phyloP scores from a whole-genome alignment of 768 basidiomycete species.

The Rhizopogon roseolus region DNA sequence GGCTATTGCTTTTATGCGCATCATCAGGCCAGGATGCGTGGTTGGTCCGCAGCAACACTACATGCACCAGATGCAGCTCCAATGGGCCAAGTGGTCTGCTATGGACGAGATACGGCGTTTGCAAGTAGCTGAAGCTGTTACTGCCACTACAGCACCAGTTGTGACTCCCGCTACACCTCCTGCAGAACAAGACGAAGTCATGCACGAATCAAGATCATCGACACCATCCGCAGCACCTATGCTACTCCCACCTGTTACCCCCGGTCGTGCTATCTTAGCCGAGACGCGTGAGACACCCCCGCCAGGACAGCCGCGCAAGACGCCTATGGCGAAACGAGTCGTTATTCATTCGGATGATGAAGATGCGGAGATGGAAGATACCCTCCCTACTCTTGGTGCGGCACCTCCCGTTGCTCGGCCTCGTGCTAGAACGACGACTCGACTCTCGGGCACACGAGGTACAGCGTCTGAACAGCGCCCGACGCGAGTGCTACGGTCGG shows the following conservation, averaged over 20 bases:
- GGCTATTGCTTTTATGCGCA: slow-evolving; percentile 97
- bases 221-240: slow-evolving; percentile 19
- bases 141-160: slow-evolving; percentile 37
- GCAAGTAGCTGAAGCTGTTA: slow-evolving; percentile 37
- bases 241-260: slow-evolving; percentile 71
- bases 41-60: slow-evolving; percentile 94
- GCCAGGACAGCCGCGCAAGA: slow-evolving; percentile 85
- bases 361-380: slow-evolving; percentile 51
- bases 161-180: slow-evolving; percentile 79
- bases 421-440: slow-evolving; percentile 32
- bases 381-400: slow-evolving; percentile 56
- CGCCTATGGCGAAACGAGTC: slow-evolving; percentile 70
- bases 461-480: slow-evolving; percentile 71
- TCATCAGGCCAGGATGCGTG: slow-evolving; percentile 90
- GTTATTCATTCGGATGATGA: slow-evolving; percentile 69
- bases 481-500: slow-evolving; percentile 68
- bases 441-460: slow-evolving; percentile 39
- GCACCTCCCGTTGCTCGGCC: slow-evolving; percentile 36
- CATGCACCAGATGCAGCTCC: slow-evolving; percentile 90
- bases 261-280: slow-evolving; percentile 64
- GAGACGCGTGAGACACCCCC: slow-evolving; percentile 71
- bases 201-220: slow-evolving; percentile 40
- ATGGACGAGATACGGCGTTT: slow-evolving; percentile 63
- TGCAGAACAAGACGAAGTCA: slow-evolving; percentile 68
- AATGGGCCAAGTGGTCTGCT: slow-evolving; percentile 93